These are phyloP conservation scores for Sporothrix pallida DNA, from an alignment of 2,329 filamentous ascomycete species.

Conservation along the genomic window DNA sequence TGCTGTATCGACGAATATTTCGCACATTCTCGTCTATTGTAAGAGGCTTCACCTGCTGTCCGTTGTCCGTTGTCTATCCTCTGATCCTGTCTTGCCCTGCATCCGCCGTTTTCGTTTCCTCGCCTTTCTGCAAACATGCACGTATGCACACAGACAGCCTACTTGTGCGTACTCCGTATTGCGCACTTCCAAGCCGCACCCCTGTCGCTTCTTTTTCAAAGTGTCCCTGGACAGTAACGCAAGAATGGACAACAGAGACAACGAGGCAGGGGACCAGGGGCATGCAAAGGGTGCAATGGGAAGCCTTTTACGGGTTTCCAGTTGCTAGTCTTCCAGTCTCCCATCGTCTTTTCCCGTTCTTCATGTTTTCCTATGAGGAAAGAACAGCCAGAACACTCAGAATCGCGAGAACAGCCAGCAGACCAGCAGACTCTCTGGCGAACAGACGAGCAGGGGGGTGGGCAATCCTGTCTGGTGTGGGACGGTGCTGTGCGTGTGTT, in stretches of 20 bases:
- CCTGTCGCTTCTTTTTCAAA: slow-evolving; percentile 26
- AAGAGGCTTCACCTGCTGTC: no score
- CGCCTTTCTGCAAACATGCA: neutral
- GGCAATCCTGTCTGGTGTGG: slow-evolving; percentile 30
- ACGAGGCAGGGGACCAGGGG: slow-evolving; percentile 6
- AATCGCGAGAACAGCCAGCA: no score
- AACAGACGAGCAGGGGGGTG: slow-evolving; percentile 20
- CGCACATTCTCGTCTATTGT: no score
- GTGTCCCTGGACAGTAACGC: slow-evolving; percentile 33
- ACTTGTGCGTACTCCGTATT: slow-evolving; percentile 4
- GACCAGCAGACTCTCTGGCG: neutral
- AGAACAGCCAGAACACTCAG: no score
- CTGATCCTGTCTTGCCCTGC: neutral
- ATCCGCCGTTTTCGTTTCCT: neutral
- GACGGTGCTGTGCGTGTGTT: slow-evolving; percentile 13
- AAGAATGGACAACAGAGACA: slow-evolving; percentile 27
- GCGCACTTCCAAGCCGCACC: slow-evolving; percentile 16
- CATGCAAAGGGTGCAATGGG: slow-evolving; percentile 17
- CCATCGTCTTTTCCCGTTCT: neutral
- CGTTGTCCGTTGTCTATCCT: neutral
- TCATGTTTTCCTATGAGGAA: neutral
- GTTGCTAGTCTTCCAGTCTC: no score
- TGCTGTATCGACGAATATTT: no score
- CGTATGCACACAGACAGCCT: neutral
- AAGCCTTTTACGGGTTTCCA: neutral